phyloP scores from a whole-genome alignment of 148 eudicot species.

The Agrostemma githago region DNA sequence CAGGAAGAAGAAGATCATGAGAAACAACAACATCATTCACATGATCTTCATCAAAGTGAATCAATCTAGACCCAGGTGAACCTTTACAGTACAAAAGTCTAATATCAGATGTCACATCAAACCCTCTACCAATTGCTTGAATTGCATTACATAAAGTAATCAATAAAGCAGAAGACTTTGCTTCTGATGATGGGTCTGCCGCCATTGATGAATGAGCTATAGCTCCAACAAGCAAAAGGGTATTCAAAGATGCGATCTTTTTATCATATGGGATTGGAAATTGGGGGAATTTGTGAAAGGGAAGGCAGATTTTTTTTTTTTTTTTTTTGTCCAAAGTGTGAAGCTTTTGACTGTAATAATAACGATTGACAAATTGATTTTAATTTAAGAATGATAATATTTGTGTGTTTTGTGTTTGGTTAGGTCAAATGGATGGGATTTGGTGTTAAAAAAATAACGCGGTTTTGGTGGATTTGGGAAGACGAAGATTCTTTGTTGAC shows the following conservation, averaged over 20 bases:
- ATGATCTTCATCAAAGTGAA: slow-evolving; percentile 59
- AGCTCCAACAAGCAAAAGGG: too few relatives aligned
- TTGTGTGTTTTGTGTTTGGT: background rate
- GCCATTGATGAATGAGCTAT: slow-evolving; percentile 13
- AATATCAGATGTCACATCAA: slow-evolving; percentile 95
- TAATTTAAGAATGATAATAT: background rate
- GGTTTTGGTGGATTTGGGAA: slow-evolving; percentile 24
- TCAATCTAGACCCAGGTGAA: slow-evolving; percentile 64
- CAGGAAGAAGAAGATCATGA: slow-evolving; percentile 44
- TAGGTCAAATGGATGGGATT: slow-evolving; percentile 17
- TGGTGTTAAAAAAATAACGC: slow-evolving; percentile 19
- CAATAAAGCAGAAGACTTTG: slow-evolving; percentile 44
- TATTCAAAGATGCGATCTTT: background rate
- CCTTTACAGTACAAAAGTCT: slow-evolving; percentile 95
- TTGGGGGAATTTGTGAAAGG: slow-evolving; percentile 22
- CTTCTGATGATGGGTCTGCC: slow-evolving; percentile 21
- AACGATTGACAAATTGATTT: background rate
- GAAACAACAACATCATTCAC: slow-evolving; percentile 45
- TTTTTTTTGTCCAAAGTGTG: slow-evolving; percentile 9
- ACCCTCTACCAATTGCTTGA: slow-evolving; percentile 90
- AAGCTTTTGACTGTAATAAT: slow-evolving; percentile 24
- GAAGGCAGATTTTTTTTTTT: background rate
- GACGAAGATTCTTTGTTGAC: slow-evolving; percentile 37
- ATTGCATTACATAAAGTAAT: slow-evolving; percentile 71
- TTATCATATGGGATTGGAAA: background rate